Base-by-base conservation (phyloP, 2,329 filamentous ascomycete species). In the Penicillium thymicola region DNA sequence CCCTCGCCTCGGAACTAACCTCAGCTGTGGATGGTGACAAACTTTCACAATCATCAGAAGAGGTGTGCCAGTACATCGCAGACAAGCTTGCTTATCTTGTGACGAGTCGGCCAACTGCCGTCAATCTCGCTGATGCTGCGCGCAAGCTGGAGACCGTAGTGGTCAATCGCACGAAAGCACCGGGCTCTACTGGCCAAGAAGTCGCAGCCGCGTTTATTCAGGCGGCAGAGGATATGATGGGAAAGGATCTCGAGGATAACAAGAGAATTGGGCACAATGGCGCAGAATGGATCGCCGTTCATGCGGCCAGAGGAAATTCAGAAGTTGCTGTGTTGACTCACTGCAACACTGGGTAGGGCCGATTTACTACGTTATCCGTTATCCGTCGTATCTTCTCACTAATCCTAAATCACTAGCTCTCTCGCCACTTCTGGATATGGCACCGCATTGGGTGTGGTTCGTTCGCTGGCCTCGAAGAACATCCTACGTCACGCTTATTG, bases 341-440 rank as follows among this genome's bases (percentile, higher is more conserved):
- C 76, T 99, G 94, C 81, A 99, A 99, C 75, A 99, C 94, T 23
- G 94, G 94, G 86, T 89, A 80, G 56, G 77, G 62, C 48, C 54
- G 59, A 52, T 50, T 37, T 10, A n/a, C 32, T 44, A 3, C 28
- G 5, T 47, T 38, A 30, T 36, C 11, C 16, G 16, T 37, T 16
- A 45, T 55, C n/a, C 14, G 13, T 23, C 21, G 32, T 36, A 28
- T 46, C 11, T 41, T 23, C n/a, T 41, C 18, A 27, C 30, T 52
- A 40, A 54, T 44, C n/a, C 23, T 45, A 21, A 57, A 44, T 49
- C n/a, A 37, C 40, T 58, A 89, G 87, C 28, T 97, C 93, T 21
- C 86, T 99, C 34, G 94, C 94, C 27, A 99, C 94, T 1, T 96
- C 94, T 16, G 94, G 94, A n/a, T 96, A 97, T 71, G 94, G 94